Evolutionary conservation across 208 protist species (phyloP).

Genomic region (Trichomonas gallinae): DNA sequence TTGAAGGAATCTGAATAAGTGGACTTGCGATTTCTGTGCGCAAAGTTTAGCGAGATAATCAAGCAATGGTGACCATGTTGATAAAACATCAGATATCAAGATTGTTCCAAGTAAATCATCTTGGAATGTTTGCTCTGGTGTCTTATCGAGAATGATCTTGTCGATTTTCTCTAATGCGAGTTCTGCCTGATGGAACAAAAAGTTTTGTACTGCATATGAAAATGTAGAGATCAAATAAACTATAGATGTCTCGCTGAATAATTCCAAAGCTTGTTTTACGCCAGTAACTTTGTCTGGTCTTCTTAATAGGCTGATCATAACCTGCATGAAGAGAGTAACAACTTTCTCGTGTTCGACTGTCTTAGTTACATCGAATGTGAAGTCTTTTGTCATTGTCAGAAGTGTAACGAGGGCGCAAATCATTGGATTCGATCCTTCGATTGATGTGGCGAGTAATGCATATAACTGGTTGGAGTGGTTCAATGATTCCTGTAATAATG

Average conservation of each 20-base stretch:
- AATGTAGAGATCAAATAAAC: neutral
- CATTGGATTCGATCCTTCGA: neutral
- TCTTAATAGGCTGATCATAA: neutral
- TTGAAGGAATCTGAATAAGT: neutral
- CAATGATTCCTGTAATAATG: neutral
- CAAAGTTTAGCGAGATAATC: neutral
- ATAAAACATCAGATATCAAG: neutral
- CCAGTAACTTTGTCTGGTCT: neutral
- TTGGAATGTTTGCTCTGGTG: neutral
- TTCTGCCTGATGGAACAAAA: neutral
- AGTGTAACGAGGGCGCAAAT: neutral
- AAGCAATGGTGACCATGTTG: neutral
- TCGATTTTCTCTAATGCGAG: neutral
- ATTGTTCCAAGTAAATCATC: neutral
- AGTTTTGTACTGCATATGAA: neutral
- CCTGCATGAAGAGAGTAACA: neutral
- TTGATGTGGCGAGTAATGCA: neutral
- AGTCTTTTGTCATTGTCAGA: neutral
- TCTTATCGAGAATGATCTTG: neutral
- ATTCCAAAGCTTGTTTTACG: neutral
- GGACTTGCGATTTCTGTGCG: neutral
- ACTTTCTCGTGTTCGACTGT: neutral
- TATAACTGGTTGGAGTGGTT: neutral
- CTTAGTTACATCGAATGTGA: neutral
- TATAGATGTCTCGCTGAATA: neutral